Evolutionary conservation across 371 early-diverging fungal species (phyloP).

Genomic region (Apophysomyces ossiformis): DNA sequence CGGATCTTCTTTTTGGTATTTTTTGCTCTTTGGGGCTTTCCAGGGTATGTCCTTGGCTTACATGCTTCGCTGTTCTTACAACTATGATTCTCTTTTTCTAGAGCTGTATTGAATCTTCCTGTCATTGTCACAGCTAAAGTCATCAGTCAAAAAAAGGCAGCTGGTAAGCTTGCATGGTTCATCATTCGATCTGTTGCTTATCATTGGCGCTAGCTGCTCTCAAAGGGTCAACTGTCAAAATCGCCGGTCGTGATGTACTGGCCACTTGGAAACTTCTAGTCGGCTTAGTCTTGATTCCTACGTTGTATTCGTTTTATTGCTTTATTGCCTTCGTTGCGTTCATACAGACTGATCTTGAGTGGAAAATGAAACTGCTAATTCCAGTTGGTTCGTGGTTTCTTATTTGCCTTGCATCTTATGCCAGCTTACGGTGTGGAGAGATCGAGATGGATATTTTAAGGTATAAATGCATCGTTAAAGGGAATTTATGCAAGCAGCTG

Average conservation of each 20-base stretch:
- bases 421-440: slow-evolving; percentile 81
- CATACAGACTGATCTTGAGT: slow-evolving; percentile 29
- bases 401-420: slow-evolving; percentile 71
- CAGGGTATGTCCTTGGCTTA: slow-evolving; percentile 62
- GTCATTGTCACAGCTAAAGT: slow-evolving; percentile 67
- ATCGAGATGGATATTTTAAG: slow-evolving; percentile 81
- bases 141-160: slow-evolving; percentile 74
- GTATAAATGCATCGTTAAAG: slow-evolving; percentile 16
- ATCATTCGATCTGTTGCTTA: background rate
- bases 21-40: slow-evolving; percentile 73
- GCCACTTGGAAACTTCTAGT: slow-evolving; percentile 92
- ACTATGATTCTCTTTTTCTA: slow-evolving; percentile 24
- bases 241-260: slow-evolving; percentile 88
- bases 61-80: slow-evolving; percentile 3
- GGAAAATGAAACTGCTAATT: slow-evolving; percentile 21
- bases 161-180: slow-evolving; percentile 36
- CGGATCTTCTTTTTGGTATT: slow-evolving; percentile 65
- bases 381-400: slow-evolving; percentile 39
- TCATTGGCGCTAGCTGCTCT: slow-evolving; percentile 66
- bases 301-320: slow-evolving; percentile 72
- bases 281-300: slow-evolving; percentile 72
- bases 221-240: slow-evolving; percentile 85
- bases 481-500: background rate
- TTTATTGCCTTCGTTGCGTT: slow-evolving; percentile 46
- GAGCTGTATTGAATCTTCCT: slow-evolving; percentile 73